These are phyloP conservation scores for Saturnispora gosingensis DNA, from an alignment of 805 yeast genomes.

Conservation along the genomic window DNA sequence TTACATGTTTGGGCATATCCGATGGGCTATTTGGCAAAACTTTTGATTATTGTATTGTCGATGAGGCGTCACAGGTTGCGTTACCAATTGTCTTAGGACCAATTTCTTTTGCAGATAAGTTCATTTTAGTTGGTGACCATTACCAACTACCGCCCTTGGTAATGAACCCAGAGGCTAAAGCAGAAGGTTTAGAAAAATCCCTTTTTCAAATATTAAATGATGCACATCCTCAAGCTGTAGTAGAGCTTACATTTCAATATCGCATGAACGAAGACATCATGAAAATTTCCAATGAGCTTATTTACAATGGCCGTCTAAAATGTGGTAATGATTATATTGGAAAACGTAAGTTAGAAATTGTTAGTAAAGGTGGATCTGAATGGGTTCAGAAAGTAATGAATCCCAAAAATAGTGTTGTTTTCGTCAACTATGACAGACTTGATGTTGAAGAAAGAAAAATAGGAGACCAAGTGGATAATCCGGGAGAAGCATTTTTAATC, in stretches of 20 bases:
- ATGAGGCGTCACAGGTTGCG: slow-evolving; percentile 94
- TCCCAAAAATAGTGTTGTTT: slow-evolving; percentile 54
- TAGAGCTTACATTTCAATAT: slow-evolving; percentile 72
- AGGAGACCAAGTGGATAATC: slow-evolving; percentile 67
- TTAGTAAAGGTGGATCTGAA: slow-evolving; percentile 4
- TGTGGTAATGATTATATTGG: slow-evolving; percentile 69
- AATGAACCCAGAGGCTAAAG: slow-evolving; percentile 52
- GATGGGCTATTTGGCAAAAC: slow-evolving; percentile 49
- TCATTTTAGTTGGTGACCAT: slow-evolving; percentile 94
- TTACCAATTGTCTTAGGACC: slow-evolving; percentile 91
- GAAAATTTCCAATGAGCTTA: slow-evolving; percentile 68
- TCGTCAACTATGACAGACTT: slow-evolving; percentile 67
- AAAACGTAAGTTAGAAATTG: slow-evolving; percentile 31
- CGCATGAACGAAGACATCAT: slow-evolving; percentile 89
- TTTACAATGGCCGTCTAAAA: slow-evolving; percentile 64
- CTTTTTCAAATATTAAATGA: slow-evolving; percentile 70
- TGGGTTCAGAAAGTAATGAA: slow-evolving; percentile 34
- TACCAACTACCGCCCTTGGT: slow-evolving; percentile 88
- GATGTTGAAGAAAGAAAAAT: slow-evolving; percentile 39
- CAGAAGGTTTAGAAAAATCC: slow-evolving; percentile 61
- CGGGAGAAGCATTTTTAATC: slow-evolving; percentile 59
- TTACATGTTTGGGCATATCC: slow-evolving; percentile 73
- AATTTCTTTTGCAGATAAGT: slow-evolving; percentile 61
- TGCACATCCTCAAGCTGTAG: slow-evolving; percentile 63
- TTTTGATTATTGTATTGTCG: slow-evolving; percentile 91